Conservation (phyloP, 164 flowering plant genomes). For the Echeveria elegans region DNA sequence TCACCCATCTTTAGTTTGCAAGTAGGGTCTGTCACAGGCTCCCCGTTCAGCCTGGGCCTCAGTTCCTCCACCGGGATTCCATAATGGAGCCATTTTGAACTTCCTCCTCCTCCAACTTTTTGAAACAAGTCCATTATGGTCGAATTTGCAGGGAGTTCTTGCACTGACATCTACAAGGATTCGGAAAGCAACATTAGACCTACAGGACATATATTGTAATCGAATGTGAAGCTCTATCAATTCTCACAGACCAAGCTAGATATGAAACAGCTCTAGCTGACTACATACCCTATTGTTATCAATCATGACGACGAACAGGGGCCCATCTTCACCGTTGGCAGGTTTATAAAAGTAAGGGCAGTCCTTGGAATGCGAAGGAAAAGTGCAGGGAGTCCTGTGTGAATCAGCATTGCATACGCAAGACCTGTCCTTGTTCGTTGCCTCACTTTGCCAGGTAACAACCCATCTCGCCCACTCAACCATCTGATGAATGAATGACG, state of each 20-base stretch:
- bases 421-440: constrained; percentile 5
- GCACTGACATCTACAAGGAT: constrained; percentile 82
- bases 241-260: background rate
- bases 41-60: constrained; percentile 71
- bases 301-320: constrained; percentile 67
- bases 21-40: constrained; percentile 49
- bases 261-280: background rate
- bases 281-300: constrained; percentile 79
- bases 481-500: constrained; percentile 8
- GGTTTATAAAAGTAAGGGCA: constrained; percentile 68
- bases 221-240: background rate
- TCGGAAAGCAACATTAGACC: background rate
- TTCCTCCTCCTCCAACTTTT: constrained; percentile 49
- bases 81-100: constrained; percentile 48
- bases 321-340: constrained; percentile 49
- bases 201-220: background rate
- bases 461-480: constrained; percentile 11
- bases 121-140: constrained; percentile 61
- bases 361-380: constrained; percentile 67
- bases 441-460: constrained; percentile 9
- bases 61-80: constrained; percentile 68
- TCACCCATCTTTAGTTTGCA: constrained; percentile 89
- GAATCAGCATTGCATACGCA: constrained; percentile 23
- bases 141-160: constrained; percentile 73
- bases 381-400: constrained; percentile 63